A percentile compares a stretch with the other conserved stretches of the same genome.
Conservation (phyloP, 2,329 filamentous ascomycete genomes). For the Epichloe scottii region DNA sequence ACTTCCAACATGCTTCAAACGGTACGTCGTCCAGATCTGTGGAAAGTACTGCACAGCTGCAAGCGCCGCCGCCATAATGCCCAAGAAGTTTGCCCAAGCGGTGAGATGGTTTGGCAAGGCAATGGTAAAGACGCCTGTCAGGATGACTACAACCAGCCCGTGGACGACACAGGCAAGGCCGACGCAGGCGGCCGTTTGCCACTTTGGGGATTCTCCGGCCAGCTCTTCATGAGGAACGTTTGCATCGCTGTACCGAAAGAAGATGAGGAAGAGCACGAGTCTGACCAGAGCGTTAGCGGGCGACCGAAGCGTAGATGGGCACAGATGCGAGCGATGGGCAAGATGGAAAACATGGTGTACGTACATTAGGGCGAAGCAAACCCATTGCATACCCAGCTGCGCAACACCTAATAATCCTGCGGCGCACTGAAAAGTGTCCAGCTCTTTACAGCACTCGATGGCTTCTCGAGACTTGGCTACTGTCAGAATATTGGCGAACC, state of each 20-base stretch:
- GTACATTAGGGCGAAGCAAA: slow-evolving; percentile 85
- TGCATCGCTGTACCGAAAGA: slow-evolving; percentile 60
- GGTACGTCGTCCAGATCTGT: slow-evolving; percentile 87
- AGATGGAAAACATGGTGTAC: slow-evolving; percentile 19
- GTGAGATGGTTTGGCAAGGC: slow-evolving; percentile 52
- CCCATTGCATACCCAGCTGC: slow-evolving; percentile 85
- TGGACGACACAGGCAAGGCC: slow-evolving; percentile 63
- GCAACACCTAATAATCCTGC: slow-evolving; percentile 78
- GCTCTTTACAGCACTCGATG: slow-evolving; percentile 72
- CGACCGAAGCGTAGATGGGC: background rate
- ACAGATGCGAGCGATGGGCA: too few relatives aligned
- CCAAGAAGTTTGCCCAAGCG: slow-evolving; percentile 75
- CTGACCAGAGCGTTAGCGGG: slow-evolving; percentile 33
- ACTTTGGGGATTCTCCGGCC: slow-evolving; percentile 46
- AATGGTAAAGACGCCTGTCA: slow-evolving; percentile 56
- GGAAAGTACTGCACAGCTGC: slow-evolving; percentile 87
- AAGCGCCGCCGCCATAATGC: slow-evolving; percentile 64
- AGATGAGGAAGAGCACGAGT: slow-evolving; percentile 84
- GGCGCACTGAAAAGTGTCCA: slow-evolving; percentile 71
- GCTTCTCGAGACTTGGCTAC: slow-evolving; percentile 74
- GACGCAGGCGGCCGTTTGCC: slow-evolving; percentile 68
- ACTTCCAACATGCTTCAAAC: slow-evolving; percentile 74
- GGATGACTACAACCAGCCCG: slow-evolving; percentile 54
- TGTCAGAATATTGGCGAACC: slow-evolving; percentile 84
- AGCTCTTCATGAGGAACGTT: slow-evolving; percentile 37